phyloP scores from a whole-genome alignment of 2,329 filamentous ascomycete species.

The Microcyclosporella mali region DNA sequence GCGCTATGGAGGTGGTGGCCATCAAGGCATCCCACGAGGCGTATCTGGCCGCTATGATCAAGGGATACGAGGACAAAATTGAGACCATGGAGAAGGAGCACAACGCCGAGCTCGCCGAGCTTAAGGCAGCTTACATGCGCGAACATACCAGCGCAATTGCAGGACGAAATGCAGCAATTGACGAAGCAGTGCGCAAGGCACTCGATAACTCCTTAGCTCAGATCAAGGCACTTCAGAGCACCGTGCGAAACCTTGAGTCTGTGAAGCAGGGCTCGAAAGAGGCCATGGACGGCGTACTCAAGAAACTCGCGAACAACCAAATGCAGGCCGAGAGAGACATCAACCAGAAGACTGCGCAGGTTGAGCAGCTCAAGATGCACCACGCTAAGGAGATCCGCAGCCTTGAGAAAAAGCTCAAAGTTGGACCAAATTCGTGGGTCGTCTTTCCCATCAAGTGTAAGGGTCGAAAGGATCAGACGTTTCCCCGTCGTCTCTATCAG shows the following conservation, averaged over 20 bases:
- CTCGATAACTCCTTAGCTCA: too few species aligned
- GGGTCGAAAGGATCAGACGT: slow-evolving; percentile 1
- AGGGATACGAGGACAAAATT: slow-evolving; percentile 9
- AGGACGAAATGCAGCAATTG: too few species aligned
- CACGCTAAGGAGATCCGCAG: background rate
- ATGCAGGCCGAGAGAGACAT: background rate
- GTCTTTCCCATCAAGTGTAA: slow-evolving; percentile 1
- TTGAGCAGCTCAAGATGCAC: background rate
- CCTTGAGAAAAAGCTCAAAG: background rate
- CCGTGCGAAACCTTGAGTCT: too few species aligned
- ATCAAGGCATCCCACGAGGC: slow-evolving; percentile 3
- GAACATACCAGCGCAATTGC: too few species aligned
- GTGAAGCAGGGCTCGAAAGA: too few species aligned
- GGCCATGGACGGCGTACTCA: too few species aligned
- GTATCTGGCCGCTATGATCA: slow-evolving; percentile 3
- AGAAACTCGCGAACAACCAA: background rate
- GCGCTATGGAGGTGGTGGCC: slow-evolving; percentile 1
- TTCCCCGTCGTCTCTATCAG: background rate
- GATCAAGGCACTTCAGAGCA: too few species aligned
- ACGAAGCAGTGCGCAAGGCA: too few species aligned
- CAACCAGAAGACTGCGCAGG: background rate
- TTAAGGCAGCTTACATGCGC: too few species aligned
- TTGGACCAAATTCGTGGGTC: background rate
- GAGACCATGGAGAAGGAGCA: slow-evolving; percentile 1
- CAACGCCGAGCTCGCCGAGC: too few species aligned